phyloP scores from a whole-genome alignment of 139 green algal genomes.

The Chlamydomonas eustigma region DNA sequence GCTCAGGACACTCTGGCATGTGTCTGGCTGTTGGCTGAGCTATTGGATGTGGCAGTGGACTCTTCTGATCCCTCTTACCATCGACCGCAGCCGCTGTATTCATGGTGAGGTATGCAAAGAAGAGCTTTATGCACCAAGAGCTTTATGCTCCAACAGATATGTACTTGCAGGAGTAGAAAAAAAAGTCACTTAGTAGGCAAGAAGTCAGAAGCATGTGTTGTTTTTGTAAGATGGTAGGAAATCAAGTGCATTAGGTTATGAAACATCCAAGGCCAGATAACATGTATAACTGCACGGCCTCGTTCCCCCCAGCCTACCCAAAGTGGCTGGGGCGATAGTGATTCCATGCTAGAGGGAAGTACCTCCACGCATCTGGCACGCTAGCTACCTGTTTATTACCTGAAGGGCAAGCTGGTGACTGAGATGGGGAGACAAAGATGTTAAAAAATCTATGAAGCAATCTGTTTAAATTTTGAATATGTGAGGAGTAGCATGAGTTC shows the following conservation, averaged over 20 bases:
- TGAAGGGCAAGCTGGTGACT: conserved; percentile 10
- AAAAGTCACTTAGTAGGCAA: too few relatives aligned
- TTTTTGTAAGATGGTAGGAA: too few relatives aligned
- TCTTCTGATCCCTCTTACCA: conserved; percentile 8
- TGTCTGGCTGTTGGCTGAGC: conserved; percentile 71
- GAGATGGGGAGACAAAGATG: conserved; percentile 15
- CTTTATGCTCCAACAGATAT: too few relatives aligned
- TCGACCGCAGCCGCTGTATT: conserved; percentile 50
- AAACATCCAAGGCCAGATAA: too few relatives aligned
- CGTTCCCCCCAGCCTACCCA: background rate
- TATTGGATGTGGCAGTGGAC: conserved; percentile 57
- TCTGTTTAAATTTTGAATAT: background rate
- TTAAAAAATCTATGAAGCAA: background rate
- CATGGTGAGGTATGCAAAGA: conserved; percentile 46
- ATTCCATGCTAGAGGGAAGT: conserved; percentile 10
- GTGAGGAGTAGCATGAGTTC: too few relatives aligned
- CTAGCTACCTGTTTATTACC: background rate
- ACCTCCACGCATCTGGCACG: conserved; percentile 22
- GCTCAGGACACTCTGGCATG: conserved; percentile 74
- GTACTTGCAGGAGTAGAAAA: too few relatives aligned
- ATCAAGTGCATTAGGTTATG: too few relatives aligned
- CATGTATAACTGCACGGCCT: background rate
- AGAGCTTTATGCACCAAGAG: too few relatives aligned
- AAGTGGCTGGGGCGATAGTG: background rate
- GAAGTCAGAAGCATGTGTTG: too few relatives aligned